These are phyloP conservation scores for Pleurotus sapidus DNA, from an alignment of 768 basidiomycete species.

Conservation along the genomic window DNA sequence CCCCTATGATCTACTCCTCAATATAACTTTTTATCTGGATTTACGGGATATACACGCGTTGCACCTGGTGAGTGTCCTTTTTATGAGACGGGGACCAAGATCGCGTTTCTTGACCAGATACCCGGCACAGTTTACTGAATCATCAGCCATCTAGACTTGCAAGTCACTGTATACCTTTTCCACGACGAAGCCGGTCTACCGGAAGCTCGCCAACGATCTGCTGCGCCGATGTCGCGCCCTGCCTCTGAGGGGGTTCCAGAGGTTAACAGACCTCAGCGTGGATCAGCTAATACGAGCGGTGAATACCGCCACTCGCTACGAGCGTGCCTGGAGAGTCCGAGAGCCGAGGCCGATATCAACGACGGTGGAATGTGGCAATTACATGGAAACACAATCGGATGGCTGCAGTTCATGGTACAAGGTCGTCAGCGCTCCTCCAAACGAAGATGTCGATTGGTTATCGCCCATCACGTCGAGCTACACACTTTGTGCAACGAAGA, in stretches of 20 bases:
- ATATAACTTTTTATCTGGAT: slow-evolving; percentile 62
- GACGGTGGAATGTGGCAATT: slow-evolving; percentile 18
- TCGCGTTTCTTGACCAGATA: not conserved
- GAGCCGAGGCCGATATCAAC: slow-evolving; percentile 50
- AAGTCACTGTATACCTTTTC: slow-evolving; percentile 59
- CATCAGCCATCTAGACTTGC: slow-evolving; percentile 43
- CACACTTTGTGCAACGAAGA: slow-evolving; percentile 75
- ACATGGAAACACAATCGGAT: not conserved
- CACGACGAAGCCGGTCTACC: slow-evolving; percentile 65
- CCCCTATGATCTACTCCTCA: slow-evolving; percentile 70
- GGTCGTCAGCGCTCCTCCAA: slow-evolving; percentile 62
- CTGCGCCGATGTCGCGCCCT: slow-evolving; percentile 66
- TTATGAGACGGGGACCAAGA: not conserved
- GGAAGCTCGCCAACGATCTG: slow-evolving; percentile 58
- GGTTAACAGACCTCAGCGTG: slow-evolving; percentile 62
- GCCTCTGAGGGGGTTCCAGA: slow-evolving; percentile 68
- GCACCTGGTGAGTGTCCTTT: slow-evolving; percentile 48
- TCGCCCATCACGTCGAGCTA: slow-evolving; percentile 76
- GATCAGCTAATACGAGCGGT: slow-evolving; percentile 60
- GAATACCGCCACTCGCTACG: slow-evolving; percentile 58
- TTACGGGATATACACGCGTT: slow-evolving; percentile 58
- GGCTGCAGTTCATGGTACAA: slow-evolving; percentile 51
- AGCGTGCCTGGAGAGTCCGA: slow-evolving; percentile 58
- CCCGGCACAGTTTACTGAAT: not conserved
- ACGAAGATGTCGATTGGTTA: slow-evolving; percentile 72